phyloP scores from a whole-genome alignment of 345 rosid genomes.

The Carallia brachiata region DNA sequence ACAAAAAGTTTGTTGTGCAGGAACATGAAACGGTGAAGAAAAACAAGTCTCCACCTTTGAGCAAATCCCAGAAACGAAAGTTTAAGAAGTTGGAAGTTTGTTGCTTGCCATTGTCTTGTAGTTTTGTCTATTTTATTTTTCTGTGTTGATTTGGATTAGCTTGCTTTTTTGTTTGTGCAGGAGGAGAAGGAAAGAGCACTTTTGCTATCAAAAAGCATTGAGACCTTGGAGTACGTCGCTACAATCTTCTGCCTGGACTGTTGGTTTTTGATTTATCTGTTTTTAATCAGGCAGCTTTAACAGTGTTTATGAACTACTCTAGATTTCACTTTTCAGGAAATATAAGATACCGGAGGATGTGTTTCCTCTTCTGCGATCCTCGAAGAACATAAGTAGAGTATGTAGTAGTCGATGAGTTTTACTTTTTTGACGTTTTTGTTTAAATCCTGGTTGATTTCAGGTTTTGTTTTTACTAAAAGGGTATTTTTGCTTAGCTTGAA shows the following conservation, averaged over 20 bases:
- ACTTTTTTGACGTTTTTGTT: background rate
- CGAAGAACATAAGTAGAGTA: slow-evolving; percentile 62
- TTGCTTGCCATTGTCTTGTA: slow-evolving; percentile 2
- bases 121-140: slow-evolving; percentile 2
- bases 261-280: slow-evolving; percentile 7
- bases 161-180: slow-evolving; percentile 21
- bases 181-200: slow-evolving; percentile 57
- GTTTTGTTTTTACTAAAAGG: slow-evolving; percentile 4
- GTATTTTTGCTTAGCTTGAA: slow-evolving; percentile 42
- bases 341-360: slow-evolving; percentile 62
- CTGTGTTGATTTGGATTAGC: background rate
- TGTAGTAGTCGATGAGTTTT: slow-evolving; percentile 24
- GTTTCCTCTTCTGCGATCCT: slow-evolving; percentile 61
- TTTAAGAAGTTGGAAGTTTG: slow-evolving; percentile 68
- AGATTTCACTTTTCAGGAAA: slow-evolving; percentile 42
- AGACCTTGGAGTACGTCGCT: slow-evolving; percentile 55
- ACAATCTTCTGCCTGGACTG: background rate
- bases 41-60: slow-evolving; percentile 22
- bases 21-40: slow-evolving; percentile 22
- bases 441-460: background rate
- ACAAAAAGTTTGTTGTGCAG: slow-evolving; percentile 9
- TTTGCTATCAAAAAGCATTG: slow-evolving; percentile 46
- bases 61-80: slow-evolving; percentile 69
- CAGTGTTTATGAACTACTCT: background rate
- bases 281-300: background rate